Base-by-base conservation (phyloP, 495 filamentous ascomycete species). In the Penicillium parvum region DNA sequence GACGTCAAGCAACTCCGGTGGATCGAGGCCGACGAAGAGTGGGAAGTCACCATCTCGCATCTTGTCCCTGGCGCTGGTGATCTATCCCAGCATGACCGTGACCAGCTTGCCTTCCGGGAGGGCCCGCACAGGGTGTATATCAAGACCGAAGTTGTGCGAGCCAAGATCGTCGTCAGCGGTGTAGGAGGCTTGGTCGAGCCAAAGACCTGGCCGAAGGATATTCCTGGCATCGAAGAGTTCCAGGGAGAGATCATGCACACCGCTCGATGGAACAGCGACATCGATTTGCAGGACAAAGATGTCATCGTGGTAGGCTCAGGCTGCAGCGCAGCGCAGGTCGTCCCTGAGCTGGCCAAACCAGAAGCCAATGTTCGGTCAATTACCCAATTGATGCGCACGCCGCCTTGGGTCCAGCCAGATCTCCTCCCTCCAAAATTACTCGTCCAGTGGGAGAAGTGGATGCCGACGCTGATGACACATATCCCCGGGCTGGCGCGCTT, bases 261-360 rank as follows among this genome's bases (percentile, higher is more conserved):
- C 1, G 75, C 77, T 5, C 57, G 74, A 17, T 85, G 81, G 81
- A 47, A 75, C 27, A 48, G 65, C 10, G 49, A 57, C 5, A 50
- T 74, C 11, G 61, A 75, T 23, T 54, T 79, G 22, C 47, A 52
- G 5, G 65, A 61, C 12, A 83, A 82, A 48, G 57, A 74, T 29
- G 72, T 85, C 5, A 65, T 81, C 27, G 66, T 85, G 16, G 55
- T 85, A 37, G 81, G 81, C 3, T 80, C 80, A 8, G 81, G 81
- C 7, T 85, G 79, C 55, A 77, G 65, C 57, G 66, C 66, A 12
- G 69, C 71, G 6, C 73, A 76, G 32, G 57, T 74, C 11, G 56
- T 74, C 7, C 68, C 73, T 1, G 48, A 49, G 26, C 37, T 76
- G 7, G 58, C 47, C 0, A 55, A 69, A 22, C 53, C 57, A 34